Evolutionary conservation across 1,284 basidiomycete genomes (phyloP).

Genomic region (Cryptococcus maquisensis): DNA sequence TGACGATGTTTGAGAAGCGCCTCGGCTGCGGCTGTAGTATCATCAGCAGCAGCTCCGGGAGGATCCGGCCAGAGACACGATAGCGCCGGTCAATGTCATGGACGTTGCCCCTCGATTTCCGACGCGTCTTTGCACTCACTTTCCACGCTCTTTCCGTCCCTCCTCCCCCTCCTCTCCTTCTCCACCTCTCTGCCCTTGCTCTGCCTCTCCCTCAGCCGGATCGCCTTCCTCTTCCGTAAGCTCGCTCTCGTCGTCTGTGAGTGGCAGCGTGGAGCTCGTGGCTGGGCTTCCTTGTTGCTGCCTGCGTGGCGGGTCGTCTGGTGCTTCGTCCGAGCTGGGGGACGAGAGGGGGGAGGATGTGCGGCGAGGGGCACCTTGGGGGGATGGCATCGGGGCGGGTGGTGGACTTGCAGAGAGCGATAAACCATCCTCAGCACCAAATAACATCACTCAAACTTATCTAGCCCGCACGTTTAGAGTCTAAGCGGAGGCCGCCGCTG

Average conservation of each 20-base stretch:
- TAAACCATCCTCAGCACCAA: too few relatives aligned
- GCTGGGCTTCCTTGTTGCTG: slow-evolving; percentile 8
- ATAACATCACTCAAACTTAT: too few relatives aligned
- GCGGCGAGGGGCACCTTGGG: neutral
- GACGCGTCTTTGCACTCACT: neutral
- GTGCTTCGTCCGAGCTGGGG: slow-evolving; percentile 4
- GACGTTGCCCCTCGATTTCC: neutral
- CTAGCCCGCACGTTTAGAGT: too few relatives aligned
- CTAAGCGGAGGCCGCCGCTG: too few relatives aligned
- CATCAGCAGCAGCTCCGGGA: too few relatives aligned
- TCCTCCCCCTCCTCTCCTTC: neutral
- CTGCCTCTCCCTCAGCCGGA: neutral
- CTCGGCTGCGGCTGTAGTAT: too few relatives aligned
- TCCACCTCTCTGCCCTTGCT: neutral
- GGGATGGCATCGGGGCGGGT: too few relatives aligned
- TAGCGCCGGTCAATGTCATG: neutral
- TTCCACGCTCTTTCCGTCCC: neutral
- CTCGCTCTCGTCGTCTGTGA: slow-evolving; percentile 16
- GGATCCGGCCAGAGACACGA: too few relatives aligned
- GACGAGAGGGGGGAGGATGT: slow-evolving; percentile 16
- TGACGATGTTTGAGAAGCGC: slow-evolving; percentile 8
- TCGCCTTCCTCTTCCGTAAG: slow-evolving; percentile 3
- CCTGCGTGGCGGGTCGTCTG: neutral
- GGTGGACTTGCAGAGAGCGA: too few relatives aligned
- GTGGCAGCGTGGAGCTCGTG: slow-evolving; percentile 14